phyloP scores from a whole-genome alignment of 2,329 filamentous ascomycete species.

The Fusarium virguliforme region DNA sequence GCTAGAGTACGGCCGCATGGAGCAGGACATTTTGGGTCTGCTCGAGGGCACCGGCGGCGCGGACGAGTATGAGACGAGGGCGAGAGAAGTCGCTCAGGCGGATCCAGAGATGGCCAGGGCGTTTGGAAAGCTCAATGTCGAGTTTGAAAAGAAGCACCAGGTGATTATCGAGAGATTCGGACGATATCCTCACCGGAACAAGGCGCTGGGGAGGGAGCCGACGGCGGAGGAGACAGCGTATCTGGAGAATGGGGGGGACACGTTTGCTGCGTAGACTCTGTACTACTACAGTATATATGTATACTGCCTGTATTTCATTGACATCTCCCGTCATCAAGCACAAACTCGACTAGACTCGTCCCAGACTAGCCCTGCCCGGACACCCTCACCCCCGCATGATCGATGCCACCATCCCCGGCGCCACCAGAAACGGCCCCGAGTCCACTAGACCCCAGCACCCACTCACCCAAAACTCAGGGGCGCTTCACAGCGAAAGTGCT shows the following conservation, averaged over 20 bases:
- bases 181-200: slow-evolving; percentile 73
- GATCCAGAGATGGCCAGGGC: slow-evolving; percentile 49
- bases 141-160: slow-evolving; percentile 63
- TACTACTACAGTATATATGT: background rate
- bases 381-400: slow-evolving; percentile 6
- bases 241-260: slow-evolving; percentile 63
- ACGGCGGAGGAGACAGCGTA: slow-evolving; percentile 68
- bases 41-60: slow-evolving; percentile 43
- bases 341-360: background rate
- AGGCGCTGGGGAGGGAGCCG: slow-evolving; percentile 63
- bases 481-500: slow-evolving; percentile 5
- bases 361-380: background rate
- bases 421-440: slow-evolving; percentile 16
- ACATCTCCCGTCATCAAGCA: slow-evolving; percentile 1
- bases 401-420: slow-evolving; percentile 6
- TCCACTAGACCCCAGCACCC: slow-evolving; percentile 29
- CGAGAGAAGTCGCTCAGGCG: slow-evolving; percentile 49
- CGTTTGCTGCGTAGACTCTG: slow-evolving; percentile 51
- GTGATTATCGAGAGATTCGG: slow-evolving; percentile 69
- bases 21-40: slow-evolving; percentile 55
- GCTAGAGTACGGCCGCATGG: slow-evolving; percentile 53
- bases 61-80: slow-evolving; percentile 50
- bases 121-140: slow-evolving; percentile 45
- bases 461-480: slow-evolving; percentile 17
- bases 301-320: background rate